Conservation (phyloP, 305 asterid genomes). For the Caryopteris hybrid region DNA sequence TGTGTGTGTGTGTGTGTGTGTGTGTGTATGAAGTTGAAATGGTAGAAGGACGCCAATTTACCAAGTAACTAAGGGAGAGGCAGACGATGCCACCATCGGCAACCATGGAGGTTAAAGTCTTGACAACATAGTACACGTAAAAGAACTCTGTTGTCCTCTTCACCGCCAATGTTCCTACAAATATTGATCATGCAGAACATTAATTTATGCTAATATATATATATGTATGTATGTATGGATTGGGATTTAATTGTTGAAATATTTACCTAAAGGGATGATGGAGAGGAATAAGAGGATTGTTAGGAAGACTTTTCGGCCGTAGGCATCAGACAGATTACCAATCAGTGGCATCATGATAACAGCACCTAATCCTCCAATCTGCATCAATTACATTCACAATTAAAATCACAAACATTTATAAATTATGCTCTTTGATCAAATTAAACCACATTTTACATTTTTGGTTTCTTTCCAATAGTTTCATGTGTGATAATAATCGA, state of each 20-base stretch:
- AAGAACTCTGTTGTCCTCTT: conserved; percentile 41
- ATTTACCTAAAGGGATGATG: conserved; percentile 39
- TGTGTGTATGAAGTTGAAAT: no score
- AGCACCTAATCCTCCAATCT: conserved; percentile 53
- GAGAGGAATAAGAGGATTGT: conserved; percentile 40
- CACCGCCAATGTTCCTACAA: conserved; percentile 42
- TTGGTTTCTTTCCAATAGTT: no score
- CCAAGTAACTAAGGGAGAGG: conserved; percentile 49
- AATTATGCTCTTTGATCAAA: no score
- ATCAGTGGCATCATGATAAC: conserved; percentile 49
- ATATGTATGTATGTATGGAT: neutral
- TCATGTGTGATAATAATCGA: no score
- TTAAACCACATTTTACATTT: no score
- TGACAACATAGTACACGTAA: conserved; percentile 38
- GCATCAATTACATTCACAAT: neutral
- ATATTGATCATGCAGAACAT: neutral
- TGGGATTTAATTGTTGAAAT: neutral
- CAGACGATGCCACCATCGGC: conserved; percentile 47
- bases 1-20: no score
- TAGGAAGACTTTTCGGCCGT: conserved; percentile 48
- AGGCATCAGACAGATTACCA: conserved; percentile 43
- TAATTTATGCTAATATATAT: neutral
- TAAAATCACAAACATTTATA: neutral
- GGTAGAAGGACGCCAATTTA: conserved; percentile 13
- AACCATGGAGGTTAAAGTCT: conserved; percentile 43